Percentiles rank a stretch among this genome's conserved stretches.
These are phyloP conservation scores for Prosopis cineraria DNA, from an alignment of 306 rosid species.

Conservation along the genomic window DNA sequence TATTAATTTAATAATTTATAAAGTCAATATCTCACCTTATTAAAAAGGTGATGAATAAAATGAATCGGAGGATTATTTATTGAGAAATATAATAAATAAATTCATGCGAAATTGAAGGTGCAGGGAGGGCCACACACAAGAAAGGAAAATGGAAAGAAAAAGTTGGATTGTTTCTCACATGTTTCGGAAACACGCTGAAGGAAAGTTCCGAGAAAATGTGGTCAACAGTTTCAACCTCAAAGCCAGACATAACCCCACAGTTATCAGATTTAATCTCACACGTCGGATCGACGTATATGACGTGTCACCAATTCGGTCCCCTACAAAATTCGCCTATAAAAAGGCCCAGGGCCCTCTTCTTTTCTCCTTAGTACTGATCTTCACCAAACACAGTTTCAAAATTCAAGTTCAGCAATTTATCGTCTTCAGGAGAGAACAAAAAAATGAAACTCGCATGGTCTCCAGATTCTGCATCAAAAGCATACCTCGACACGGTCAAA, in stretches of 20 bases:
- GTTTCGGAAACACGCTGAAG: background rate
- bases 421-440: background rate
- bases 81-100: too few relatives aligned
- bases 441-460: constrained; percentile 91
- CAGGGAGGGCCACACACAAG: background rate
- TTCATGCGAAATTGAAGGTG: background rate
- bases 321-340: background rate
- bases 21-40: too few relatives aligned
- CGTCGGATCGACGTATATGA: constrained; percentile 50
- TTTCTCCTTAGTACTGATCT: too few relatives aligned
- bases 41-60: too few relatives aligned
- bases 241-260: constrained; percentile 4
- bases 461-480: constrained; percentile 84
- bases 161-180: background rate
- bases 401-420: background rate
- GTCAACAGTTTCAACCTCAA: background rate
- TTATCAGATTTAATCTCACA: constrained; percentile 48
- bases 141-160: background rate
- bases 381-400: background rate
- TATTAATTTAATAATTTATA: too few relatives aligned
- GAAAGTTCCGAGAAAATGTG: background rate
- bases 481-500: constrained; percentile 89
- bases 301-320: constrained; percentile 55
- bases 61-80: too few relatives aligned
- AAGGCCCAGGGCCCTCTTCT: too few relatives aligned